Conservation (phyloP, 1,284 basidiomycete genomes). For the Trichosporon inkin region DNA sequence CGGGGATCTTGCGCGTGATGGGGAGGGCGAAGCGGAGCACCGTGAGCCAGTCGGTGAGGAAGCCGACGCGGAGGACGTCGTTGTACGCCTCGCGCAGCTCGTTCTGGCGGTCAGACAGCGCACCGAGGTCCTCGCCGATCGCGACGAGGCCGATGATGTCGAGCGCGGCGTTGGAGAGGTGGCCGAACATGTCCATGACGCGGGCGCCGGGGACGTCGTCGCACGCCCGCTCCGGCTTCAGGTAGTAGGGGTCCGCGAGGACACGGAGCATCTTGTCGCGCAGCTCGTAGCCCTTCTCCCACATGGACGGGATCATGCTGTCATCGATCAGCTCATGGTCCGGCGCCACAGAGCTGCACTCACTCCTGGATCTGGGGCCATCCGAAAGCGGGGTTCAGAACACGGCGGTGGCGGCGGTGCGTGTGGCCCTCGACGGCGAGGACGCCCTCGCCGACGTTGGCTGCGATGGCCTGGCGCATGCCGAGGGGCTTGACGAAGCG, state of each 20-base stretch:
- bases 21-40: constrained; percentile 2
- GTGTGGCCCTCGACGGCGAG: constrained; percentile 51
- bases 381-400: constrained; percentile 46
- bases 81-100: constrained; percentile 52
- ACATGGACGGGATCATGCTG: constrained; percentile 5
- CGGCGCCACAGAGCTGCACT: not conserved
- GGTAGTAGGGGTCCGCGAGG: not conserved
- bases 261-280: not conserved
- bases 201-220: constrained; percentile 5
- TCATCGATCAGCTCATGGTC: not conserved
- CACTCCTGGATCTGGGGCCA: constrained; percentile 3
- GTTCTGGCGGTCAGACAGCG: constrained; percentile 52
- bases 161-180: constrained; percentile 55
- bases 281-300: constrained; percentile 9
- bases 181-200: constrained; percentile 10
- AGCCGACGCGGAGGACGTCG: constrained; percentile 34
- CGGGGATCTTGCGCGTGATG: not conserved
- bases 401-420: constrained; percentile 55
- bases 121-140: constrained; percentile 61
- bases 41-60: not conserved
- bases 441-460: not conserved
- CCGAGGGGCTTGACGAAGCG: not conserved
- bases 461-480: not conserved
- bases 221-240: not conserved
- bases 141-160: constrained; percentile 65